A percentile compares a stretch with the other conserved stretches of the same genome.
Conservation (phyloP, 2,329 filamentous ascomycete genomes). For the Cladosporium colombiae region DNA sequence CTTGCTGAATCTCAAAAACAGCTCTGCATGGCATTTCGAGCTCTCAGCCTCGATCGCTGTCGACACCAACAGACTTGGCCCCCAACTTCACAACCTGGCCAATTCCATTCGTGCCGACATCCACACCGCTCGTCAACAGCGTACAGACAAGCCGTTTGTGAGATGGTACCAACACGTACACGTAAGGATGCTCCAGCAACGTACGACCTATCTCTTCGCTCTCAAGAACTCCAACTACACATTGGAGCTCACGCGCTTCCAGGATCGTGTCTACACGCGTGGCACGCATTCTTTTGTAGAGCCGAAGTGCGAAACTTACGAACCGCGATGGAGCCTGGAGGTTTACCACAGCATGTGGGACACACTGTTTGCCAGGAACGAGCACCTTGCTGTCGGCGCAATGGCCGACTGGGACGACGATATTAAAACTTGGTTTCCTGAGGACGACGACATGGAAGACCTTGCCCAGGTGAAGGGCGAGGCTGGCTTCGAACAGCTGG, state of each 20-base stretch:
- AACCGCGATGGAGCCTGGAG: conserved; percentile 35
- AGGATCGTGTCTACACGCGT: conserved; percentile 25
- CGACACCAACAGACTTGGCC: conserved; percentile 25
- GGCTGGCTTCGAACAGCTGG: conserved; percentile 32
- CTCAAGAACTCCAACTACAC: conserved; percentile 33
- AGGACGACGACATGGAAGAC: conserved; percentile 23
- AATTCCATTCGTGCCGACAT: conserved; percentile 26
- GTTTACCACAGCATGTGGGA: conserved; percentile 36
- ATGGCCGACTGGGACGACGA: conserved; percentile 32
- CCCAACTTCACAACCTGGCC: conserved; percentile 25
- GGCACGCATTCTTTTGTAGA: neutral
- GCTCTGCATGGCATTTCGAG: conserved; percentile 37
- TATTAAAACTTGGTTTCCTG: conserved; percentile 35
- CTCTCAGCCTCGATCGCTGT: conserved; percentile 27
- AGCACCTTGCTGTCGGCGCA: conserved; percentile 31
- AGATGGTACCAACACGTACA: conserved; percentile 21
- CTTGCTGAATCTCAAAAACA: conserved; percentile 31
- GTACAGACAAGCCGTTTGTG: conserved; percentile 26
- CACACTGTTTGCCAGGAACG: conserved; percentile 32
- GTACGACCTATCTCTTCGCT: conserved; percentile 31
- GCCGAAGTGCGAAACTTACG: conserved; percentile 22
- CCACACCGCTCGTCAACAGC: conserved; percentile 9
- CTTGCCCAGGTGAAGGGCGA: conserved; percentile 18
- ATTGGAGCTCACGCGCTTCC: conserved; percentile 35
- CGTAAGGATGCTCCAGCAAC: conserved; percentile 29